Base-by-base conservation (phyloP, 441 rosid genomes). In the Melastoma candidum region DNA sequence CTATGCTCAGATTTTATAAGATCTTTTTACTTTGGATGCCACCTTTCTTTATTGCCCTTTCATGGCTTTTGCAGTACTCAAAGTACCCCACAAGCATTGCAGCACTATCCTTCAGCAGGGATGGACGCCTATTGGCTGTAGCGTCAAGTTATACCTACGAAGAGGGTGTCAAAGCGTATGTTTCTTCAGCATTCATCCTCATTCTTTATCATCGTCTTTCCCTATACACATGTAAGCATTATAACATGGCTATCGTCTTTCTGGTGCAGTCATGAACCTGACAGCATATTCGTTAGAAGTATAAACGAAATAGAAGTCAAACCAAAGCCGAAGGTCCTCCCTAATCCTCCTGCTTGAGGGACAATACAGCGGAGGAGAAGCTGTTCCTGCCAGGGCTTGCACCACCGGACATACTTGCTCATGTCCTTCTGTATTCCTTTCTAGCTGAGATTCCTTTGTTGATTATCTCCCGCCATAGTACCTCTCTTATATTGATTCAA, bases 131-230 rank as follows among this genome's bases (percentile, higher is more conserved):
- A 22, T 72, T 89, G 71, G 99, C 96, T 65, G 99, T 93, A 58
- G 99, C 96, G n/a, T 93, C 99, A 45, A 89, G 97, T 68, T 93
- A 93, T 68, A 93, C 97, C 11, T 93, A 64, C 39, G 97, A 93
- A 80, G 99, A 93, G 78, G 96, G 97, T 4, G 93, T 80, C 50
- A 93, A 85, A 69, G 77, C 79, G 98, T 93, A 81, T 64, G 83
- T 59, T 11, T 6, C 3, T 26, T 41, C 48, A 61, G 51, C 44
- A 26, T 25, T 24, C 55, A 22, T 29, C 56, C 44, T 39, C 64
- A 39, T 39, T 14, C 27, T 36, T 26, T 12, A 7, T 14, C 51
- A 1, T 7, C 26, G 26, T 48, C 47, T 57, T 0, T 12, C 0
- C 39, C 13, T 13, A 1, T 48, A 3, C 0, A 12, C n/a, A 47